Percentiles rank a stretch among this genome's conserved stretches.
These are phyloP conservation scores for Podochytrium sp. DNA, from an alignment of 192 early-diverging fungal genomes.

Conservation along the genomic window DNA sequence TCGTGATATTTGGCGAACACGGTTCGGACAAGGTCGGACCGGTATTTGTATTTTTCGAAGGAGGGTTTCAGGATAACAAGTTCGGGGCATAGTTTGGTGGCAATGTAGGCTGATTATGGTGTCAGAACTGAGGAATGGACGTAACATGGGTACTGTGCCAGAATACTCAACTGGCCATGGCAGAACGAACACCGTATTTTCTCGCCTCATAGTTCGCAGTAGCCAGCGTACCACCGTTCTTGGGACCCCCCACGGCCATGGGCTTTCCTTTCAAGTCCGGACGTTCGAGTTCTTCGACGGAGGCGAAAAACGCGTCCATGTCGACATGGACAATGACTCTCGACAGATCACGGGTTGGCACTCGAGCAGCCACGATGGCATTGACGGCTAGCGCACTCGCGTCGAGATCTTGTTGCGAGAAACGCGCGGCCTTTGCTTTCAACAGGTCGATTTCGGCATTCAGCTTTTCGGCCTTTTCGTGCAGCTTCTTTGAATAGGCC, in stretches of 20 bases:
- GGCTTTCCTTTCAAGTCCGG: constrained; percentile 64
- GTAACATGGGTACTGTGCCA: constrained; percentile 40
- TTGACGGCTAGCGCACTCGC: constrained; percentile 40
- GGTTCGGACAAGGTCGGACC: constrained; percentile 49
- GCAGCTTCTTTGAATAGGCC: background rate
- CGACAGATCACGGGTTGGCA: constrained; percentile 49
- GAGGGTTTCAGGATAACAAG: constrained; percentile 52
- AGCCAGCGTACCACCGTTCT: constrained; percentile 51
- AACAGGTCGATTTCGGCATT: constrained; percentile 38
- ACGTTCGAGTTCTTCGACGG: constrained; percentile 69
- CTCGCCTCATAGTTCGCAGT: constrained; percentile 72
- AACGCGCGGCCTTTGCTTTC: constrained; percentile 36
- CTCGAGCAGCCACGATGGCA: constrained; percentile 42
- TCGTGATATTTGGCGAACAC: constrained; percentile 69
- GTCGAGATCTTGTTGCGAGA: constrained; percentile 46
- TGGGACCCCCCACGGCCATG: constrained; percentile 60
- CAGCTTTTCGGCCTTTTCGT: constrained; percentile 10
- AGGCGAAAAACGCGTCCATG: constrained; percentile 77
- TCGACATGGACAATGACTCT: constrained; percentile 67
- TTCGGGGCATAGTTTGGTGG: constrained; percentile 59
- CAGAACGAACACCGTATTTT: constrained; percentile 69
- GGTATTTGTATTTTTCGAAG: constrained; percentile 57
- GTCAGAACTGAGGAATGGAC: background rate
- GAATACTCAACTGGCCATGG: constrained; percentile 65
- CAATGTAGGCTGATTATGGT: constrained; percentile 23